These are phyloP conservation scores for Seiridium unicorne DNA, from an alignment of 2,329 filamentous ascomycete species.

Conservation along the genomic window DNA sequence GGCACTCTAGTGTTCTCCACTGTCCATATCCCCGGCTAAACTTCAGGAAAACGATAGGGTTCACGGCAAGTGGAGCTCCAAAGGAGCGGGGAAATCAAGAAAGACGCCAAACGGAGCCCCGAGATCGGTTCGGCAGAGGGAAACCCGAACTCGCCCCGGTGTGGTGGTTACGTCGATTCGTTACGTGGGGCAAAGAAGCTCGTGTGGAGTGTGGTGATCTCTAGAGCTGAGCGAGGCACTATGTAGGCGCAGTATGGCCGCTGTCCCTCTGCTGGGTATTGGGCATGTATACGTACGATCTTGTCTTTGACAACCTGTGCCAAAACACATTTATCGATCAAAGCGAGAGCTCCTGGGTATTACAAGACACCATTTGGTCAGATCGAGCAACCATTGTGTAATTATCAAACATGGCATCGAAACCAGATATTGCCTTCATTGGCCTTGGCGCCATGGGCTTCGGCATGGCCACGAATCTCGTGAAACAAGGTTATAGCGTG, in stretches of 20 bases:
- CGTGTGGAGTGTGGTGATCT: not conserved
- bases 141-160: not conserved
- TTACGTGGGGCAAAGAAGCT: not conserved
- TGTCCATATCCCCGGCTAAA: conserved; percentile 1
- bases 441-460: conserved; percentile 82
- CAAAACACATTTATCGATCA: no score
- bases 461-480: conserved; percentile 74
- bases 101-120: not conserved
- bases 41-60: not conserved
- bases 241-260: no score
- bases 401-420: conserved; percentile 25
- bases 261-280: no score
- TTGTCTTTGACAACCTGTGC: no score
- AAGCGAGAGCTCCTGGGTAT: no score
- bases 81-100: not conserved
- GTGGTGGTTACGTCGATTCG: not conserved
- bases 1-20: not conserved
- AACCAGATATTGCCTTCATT: conserved; percentile 59
- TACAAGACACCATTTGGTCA: no score
- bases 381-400: not conserved
- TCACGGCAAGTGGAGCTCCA: conserved; percentile 4
- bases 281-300: no score
- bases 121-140: conserved; percentile 2
- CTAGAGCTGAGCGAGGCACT: not conserved
- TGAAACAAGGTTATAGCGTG: conserved; percentile 65